Conservation (phyloP, 768 basidiomycete genomes). For the Leucocoprinus birnbaumii region DNA sequence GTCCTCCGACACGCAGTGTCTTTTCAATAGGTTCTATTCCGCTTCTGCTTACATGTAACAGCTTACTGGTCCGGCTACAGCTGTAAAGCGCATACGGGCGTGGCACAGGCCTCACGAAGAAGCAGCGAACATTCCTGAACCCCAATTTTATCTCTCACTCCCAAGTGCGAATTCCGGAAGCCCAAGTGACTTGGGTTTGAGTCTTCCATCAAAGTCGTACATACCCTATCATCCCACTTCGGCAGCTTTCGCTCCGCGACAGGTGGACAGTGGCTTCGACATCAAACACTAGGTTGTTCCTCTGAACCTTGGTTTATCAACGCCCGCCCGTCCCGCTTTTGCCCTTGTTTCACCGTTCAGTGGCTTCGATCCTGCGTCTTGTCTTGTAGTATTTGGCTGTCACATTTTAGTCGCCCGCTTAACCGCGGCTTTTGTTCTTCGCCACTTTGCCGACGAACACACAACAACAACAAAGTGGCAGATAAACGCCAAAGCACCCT, state of each 20-base stretch:
- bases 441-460: neutral
- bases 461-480: neutral
- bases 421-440: neutral
- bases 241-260: slow-evolving; percentile 9
- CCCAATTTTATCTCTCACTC: slow-evolving; percentile 1
- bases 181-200: neutral
- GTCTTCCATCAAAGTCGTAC: slow-evolving; percentile 4
- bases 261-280: slow-evolving; percentile 8
- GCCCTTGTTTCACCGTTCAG: slow-evolving; percentile 5
- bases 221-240: slow-evolving; percentile 8
- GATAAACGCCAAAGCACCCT: too few species aligned
- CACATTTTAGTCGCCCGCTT: neutral
- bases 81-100: neutral
- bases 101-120: neutral
- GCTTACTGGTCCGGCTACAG: neutral
- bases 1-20: neutral
- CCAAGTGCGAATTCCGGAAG: neutral
- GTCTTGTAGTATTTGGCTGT: neutral
- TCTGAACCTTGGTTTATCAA: neutral
- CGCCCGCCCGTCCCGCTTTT: neutral
- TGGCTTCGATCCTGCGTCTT: neutral
- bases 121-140: neutral
- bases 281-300: slow-evolving; percentile 2
- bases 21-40: neutral
- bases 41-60: neutral